Evolutionary conservation across 129 eudicot species (phyloP), one percentile per base, ranked within the genome.

Genomic region (Centaurea solstitialis): DNA sequence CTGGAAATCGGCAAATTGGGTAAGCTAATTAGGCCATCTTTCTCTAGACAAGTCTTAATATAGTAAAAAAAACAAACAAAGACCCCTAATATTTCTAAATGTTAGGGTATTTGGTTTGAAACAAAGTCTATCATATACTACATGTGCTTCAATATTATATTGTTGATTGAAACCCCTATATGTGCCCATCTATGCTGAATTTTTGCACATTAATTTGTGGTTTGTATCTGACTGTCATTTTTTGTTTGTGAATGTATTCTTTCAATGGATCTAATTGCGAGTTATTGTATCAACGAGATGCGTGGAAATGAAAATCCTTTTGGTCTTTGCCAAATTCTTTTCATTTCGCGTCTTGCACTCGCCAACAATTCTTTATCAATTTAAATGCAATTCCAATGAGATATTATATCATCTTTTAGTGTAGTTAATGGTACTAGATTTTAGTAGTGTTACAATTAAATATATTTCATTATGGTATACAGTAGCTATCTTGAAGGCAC

Each of bases 321-420:
- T 22, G 45, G 22, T 78, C 82, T 43, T 15, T 43, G 67, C 18
- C 75, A 67, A 41, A 64, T 10, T 62, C 6, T 76, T 76, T 65
- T 8, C 73, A 39, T 12, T 76, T 76, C 13, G 61, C 9, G 40
- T 24, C 39, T 65, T 21, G 40, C 59, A 76, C 66, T 75, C 50
- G 12, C 47, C 20, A 37, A 76, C 21, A 62, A 7, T 30, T 62
- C 35, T 38, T 17, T 15, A 39, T 78, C 38, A 17, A 3, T 78
- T 22, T 28, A 47, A 45, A 69, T 26, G 68, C 53, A 21, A 1
- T 76, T 38, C 70, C 57, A 70, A 0, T 70, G 76, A 70, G 20
- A 9, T 68, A 78, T 20, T 17, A 33, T 35, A 21, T 70, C 5
- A 53, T 79, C 33, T 53, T 30, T 79, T 18, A 33, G 37, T 79